Base-by-base conservation (phyloP, 805 yeast species). In the Saccharomycopsis sp. region DNA sequence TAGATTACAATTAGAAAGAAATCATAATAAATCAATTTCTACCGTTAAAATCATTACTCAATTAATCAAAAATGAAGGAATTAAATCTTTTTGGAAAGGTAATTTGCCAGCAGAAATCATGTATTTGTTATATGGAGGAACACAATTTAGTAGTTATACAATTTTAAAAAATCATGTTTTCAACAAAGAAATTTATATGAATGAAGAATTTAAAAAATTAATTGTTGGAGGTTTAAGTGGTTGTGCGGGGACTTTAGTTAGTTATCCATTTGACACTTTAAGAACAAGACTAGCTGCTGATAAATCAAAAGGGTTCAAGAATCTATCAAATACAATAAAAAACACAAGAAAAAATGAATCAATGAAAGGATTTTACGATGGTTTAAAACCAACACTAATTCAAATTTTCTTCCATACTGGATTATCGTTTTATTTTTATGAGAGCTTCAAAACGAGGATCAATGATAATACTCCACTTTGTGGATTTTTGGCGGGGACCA, bases 241-340 rank as follows among this genome's bases (percentile, higher is more conserved):
- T 0, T 61, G 77, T 18, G 51, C 73, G 0, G 84, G 95, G 21
- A 84, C 95, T 0, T 36, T 72, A 0, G 55, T 64, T 1, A 82
- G 96, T 2, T 92, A 92, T 55, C 98, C 98, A 1, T 76, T 85
- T 51, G 98, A 92, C 57, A 67, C 86, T n/a, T 59, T 92, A 32
- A 62, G 98, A 39, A 92, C 98, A 0, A 64, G 95, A 39, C 68
- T 87, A 37, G 94, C 86, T 1, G 89, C 88, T 60, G 62, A 35
- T 38, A 45, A 61, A 21, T 40, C 46, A 2, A 56, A 47, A 32
- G 41, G 55, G 8, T 63, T 71, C 31, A 49, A 59, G n/a, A 57
- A 63, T 2, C 42, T 61, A n/a, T 8, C 39, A 6, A 34, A 33
- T 1, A 65, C 72, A n/a, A 59, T 67, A 54, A 39, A 30, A 3